Evolutionary conservation across 345 rosid species (phyloP).

Genomic region (Pistacia atlantica): DNA sequence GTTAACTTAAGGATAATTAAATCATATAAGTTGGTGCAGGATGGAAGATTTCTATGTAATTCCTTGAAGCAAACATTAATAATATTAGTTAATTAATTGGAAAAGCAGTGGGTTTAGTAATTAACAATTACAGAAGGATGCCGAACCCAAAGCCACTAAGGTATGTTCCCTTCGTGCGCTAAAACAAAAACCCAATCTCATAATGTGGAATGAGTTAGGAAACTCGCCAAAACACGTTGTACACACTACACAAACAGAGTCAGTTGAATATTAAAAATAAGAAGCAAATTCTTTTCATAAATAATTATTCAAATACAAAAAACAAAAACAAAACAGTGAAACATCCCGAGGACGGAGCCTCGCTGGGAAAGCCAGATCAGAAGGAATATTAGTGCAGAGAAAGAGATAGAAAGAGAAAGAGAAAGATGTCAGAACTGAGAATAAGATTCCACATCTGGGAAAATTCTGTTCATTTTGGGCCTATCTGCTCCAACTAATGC

Average conservation of each 20-base stretch:
- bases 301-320: neutral
- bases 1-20: no score
- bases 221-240: constrained; percentile 16
- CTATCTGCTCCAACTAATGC: neutral
- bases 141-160: constrained; percentile 21
- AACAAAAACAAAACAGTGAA: neutral
- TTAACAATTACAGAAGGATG: no score
- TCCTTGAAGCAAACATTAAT: neutral
- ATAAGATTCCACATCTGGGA: constrained; percentile 45
- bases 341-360: constrained; percentile 6
- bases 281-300: no score
- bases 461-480: constrained; percentile 14
- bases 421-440: constrained; percentile 31
- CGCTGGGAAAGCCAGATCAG: constrained; percentile 26
- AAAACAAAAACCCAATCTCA: neutral
- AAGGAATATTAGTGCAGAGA: constrained; percentile 45
- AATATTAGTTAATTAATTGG: neutral
- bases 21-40: neutral
- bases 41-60: neutral
- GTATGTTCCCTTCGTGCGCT: constrained; percentile 25
- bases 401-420: constrained; percentile 10
- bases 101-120: neutral
- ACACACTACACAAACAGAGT: neutral
- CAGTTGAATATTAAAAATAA: neutral
- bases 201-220: constrained; percentile 37